phyloP scores from a whole-genome alignment of 2,329 filamentous ascomycete species.

The Penicillium sp. region DNA sequence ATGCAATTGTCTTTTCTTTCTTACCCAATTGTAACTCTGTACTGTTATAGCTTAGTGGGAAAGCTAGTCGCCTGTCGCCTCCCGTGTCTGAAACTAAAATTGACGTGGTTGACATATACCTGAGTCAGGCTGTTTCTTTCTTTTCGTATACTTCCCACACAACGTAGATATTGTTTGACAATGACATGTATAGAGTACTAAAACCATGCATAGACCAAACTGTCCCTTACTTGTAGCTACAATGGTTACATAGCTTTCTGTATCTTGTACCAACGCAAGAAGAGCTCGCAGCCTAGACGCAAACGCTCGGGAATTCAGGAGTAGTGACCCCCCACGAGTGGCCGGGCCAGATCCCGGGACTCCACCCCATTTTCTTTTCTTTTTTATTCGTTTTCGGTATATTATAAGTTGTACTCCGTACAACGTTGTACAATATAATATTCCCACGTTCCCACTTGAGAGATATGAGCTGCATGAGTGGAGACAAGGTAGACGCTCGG shows the following conservation, averaged over 20 bases:
- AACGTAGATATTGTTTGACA: too few relatives aligned
- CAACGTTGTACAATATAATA: too few relatives aligned
- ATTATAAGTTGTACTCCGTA: too few relatives aligned
- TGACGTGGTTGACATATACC: not conserved
- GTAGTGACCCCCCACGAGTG: not conserved
- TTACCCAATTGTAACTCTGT: not conserved
- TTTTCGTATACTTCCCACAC: too few relatives aligned
- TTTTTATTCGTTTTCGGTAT: too few relatives aligned
- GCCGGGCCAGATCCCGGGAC: slow-evolving; percentile 3
- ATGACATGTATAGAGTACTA: too few relatives aligned
- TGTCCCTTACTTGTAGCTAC: too few relatives aligned
- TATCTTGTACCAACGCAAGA: too few relatives aligned
- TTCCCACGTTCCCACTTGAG: not conserved
- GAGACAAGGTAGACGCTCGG: slow-evolving; percentile 1
- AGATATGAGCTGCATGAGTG: slow-evolving; percentile 9
- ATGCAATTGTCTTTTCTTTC: slow-evolving; percentile 9
- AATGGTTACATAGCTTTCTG: not conserved
- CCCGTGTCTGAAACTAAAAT: not conserved
- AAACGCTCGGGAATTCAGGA: not conserved
- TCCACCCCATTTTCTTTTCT: not conserved
- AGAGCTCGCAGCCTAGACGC: not conserved
- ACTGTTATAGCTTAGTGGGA: not conserved
- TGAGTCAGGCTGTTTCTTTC: not conserved
- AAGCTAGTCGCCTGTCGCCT: not conserved
- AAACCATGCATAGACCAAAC: too few relatives aligned